Evolutionary conservation across 1,284 basidiomycete species (phyloP).

Genomic region (Cryptococcus floricola): DNA sequence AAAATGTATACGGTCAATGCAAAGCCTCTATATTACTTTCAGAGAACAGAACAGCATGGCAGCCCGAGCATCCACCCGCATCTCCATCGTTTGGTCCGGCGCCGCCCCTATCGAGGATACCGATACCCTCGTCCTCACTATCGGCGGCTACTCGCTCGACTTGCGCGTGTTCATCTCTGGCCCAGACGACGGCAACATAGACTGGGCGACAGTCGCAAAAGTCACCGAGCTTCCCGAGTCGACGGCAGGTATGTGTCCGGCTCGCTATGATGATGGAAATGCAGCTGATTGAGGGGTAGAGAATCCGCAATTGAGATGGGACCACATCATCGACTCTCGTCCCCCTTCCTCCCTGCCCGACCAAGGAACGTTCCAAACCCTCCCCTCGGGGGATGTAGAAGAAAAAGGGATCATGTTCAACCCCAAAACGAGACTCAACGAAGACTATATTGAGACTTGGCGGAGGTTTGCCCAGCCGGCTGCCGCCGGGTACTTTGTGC

Average conservation of each 20-base stretch:
- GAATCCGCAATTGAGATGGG: conserved; percentile 26
- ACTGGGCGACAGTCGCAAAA: conserved; percentile 27
- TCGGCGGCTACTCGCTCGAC: conserved; percentile 31
- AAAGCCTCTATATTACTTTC: no score
- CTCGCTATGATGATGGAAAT: not conserved
- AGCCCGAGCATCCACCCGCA: conserved; percentile 28
- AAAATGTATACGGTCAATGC: no score
- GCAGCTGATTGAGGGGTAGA: conserved; percentile 6
- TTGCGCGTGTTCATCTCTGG: conserved; percentile 27
- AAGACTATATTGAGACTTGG: conserved; percentile 37
- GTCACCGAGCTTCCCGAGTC: conserved; percentile 16
- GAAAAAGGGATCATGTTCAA: conserved; percentile 38
- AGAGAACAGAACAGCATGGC: conserved; percentile 10
- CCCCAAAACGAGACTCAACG: conserved; percentile 18
- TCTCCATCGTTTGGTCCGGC: conserved; percentile 38
- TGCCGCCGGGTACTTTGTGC: conserved; percentile 12
- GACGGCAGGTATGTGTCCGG: conserved; percentile 12
- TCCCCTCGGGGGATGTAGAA: conserved; percentile 29
- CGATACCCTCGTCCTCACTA: conserved; percentile 39
- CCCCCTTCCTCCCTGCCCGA: conserved; percentile 20
- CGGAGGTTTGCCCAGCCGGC: conserved; percentile 9
- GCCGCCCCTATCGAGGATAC: conserved; percentile 29
- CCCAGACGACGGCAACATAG: conserved; percentile 18
- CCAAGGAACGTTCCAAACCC: conserved; percentile 25
- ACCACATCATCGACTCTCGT: conserved; percentile 30